phyloP scores from a whole-genome alignment of 345 rosid species.

The Cochlearia excelsa region DNA sequence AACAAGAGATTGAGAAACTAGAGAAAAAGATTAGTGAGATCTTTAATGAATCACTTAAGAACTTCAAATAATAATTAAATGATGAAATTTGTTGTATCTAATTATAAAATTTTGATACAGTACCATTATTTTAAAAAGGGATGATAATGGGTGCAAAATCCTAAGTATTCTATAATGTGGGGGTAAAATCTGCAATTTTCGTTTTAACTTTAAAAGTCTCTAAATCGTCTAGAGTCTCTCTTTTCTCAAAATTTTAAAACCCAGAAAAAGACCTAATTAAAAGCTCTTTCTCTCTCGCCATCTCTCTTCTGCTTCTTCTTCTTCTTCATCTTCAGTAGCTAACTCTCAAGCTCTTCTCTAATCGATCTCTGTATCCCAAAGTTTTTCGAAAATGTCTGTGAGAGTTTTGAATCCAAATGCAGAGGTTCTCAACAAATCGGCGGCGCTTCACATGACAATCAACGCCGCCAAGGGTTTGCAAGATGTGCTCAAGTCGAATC shows the following conservation, averaged over 20 bases:
- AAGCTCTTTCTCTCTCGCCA: background rate
- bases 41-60: background rate
- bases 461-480: conserved; percentile 98
- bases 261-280: conserved; percentile 39
- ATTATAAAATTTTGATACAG: no score
- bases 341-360: conserved; percentile 7
- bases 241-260: no score
- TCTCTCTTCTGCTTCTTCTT: no score
- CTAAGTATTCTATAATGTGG: no score
- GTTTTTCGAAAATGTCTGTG: conserved; percentile 62
- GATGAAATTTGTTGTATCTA: no score
- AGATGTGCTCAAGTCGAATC: conserved; percentile 93
- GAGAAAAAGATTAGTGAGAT: background rate
- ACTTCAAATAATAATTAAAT: no score
- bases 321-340: no score
- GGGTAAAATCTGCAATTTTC: no score
- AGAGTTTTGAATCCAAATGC: conserved; percentile 95
- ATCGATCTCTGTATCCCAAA: conserved; percentile 14
- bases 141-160: no score
- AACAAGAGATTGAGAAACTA: background rate
- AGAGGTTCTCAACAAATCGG: conserved; percentile 96
- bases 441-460: conserved; percentile 98
- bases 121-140: no score
- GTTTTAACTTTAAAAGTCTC: no score
- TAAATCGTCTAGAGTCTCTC: no score